A percentile compares a stretch with the other conserved stretches of the same genome.
These are phyloP conservation scores for Phytophthora agathidicida DNA, from an alignment of 352 stramenopile species.

Conservation along the genomic window DNA sequence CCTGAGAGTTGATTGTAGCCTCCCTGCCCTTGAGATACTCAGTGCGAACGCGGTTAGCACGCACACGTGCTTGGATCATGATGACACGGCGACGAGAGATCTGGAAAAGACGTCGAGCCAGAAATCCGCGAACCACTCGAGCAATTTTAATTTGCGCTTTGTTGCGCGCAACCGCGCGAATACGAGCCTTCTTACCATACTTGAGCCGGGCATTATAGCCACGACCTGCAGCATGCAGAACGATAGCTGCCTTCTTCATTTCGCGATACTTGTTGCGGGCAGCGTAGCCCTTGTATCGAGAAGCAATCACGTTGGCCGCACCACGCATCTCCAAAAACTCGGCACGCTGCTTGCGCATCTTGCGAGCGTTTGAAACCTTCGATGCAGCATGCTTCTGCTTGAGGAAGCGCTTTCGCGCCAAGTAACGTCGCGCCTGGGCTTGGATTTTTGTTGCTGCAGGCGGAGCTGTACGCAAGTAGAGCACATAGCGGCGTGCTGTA, in stretches of 20 bases:
- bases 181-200: constrained; percentile 86
- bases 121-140: constrained; percentile 72
- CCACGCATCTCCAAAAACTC: constrained; percentile 71
- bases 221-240: constrained; percentile 77
- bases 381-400: constrained; percentile 73
- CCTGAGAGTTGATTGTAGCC: constrained; percentile 88
- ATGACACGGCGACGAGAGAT: constrained; percentile 65
- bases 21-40: constrained; percentile 88
- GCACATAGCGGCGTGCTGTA: constrained; percentile 65
- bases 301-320: constrained; percentile 72
- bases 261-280: constrained; percentile 62
- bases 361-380: constrained; percentile 70
- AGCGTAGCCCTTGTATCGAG: constrained; percentile 77
- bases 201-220: constrained; percentile 85
- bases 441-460: constrained; percentile 84
- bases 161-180: constrained; percentile 72
- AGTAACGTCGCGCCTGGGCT: constrained; percentile 66
- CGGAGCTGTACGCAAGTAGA: constrained; percentile 77
- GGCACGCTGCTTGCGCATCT: constrained; percentile 68
- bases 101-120: constrained; percentile 65
- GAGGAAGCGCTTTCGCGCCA: constrained; percentile 70
- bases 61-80: constrained; percentile 89
- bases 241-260: constrained; percentile 78
- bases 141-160: constrained; percentile 83
- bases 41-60: constrained; percentile 85